Evolutionary conservation across 768 basidiomycete species (phyloP), one percentile per base, ranked within the genome.

Genomic region (Leucosporidium scottii): DNA sequence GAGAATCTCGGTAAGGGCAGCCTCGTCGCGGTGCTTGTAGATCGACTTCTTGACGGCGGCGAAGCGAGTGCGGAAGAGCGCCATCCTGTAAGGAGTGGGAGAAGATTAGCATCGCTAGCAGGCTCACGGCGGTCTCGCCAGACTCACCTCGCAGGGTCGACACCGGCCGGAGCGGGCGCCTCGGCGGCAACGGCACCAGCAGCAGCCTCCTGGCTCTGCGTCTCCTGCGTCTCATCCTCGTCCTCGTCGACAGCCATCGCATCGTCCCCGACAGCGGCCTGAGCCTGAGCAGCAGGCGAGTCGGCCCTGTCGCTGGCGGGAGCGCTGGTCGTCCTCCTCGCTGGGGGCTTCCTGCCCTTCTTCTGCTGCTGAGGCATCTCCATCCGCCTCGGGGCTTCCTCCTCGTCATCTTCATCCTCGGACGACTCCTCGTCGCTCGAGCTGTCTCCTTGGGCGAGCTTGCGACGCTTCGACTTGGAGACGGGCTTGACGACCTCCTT

Each of bases 401-500:
- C 58, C 4, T 18, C 55, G 39, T 51, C 49, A 8, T 21, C 34
- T 36, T 59, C 57, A 36, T 68, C 67, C 28, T 58, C 55, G n/a
- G 31, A 12, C 47, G 58, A 60, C 17, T 53, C 68, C 47, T 68
- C 65, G 50, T 66, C 73, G 28, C 61, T 18, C 39, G 59, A 39
- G 20, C 66, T 67, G 23, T 56, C 62, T 27, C 61, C 69, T 47
- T 64, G 17, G 68, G 58, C 21, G 8, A 69, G 51, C 51, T 65
- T 69, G 28, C 65, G 71, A 2, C 62, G 75, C 67, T 68, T 74
- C n/a, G 31, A 55, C 36, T 17, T 64, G 61, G 34, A 48, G 66
- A 82, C 80, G 39, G 90, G 85, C 77, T 89, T 91, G 56, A 90
- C 84, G 23, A 99, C 94, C 78, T 99, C 94, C 77, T 93, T 94